Evolutionary conservation across 2,329 filamentous ascomycete genomes (phyloP), one percentile per base, ranked within the genome.

Genomic region (Colletotrichum musicola): DNA sequence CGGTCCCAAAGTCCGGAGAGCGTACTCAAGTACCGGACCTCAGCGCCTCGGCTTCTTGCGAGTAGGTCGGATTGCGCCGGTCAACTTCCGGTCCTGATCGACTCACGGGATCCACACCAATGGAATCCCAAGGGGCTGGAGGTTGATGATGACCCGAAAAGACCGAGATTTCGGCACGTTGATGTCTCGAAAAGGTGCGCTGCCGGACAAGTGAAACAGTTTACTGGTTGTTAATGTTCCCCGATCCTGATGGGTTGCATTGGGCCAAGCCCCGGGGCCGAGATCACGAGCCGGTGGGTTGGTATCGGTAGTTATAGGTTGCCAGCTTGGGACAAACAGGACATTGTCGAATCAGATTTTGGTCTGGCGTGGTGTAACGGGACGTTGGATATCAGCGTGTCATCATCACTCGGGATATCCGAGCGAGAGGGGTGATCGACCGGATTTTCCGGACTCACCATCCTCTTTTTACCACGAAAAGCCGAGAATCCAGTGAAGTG

Each of bases 111-210:
- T 6, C 1, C 20, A 22, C 25, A 25, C n/a, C 6, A 13, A 22
- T 40, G 3, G 16, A 12, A 6, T 35, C 27, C 14, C 9, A 14
- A 44, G 27, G 56, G 16, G 20, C 18, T 22, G 6, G 4, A 20
- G 38, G 9, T 27, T 6, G 63, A 40, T 16, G 46, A 67, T 67
- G 38, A 22, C n/a, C 64, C 64, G 64, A 67, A 20, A 53, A n/a
- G 6, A 46, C 64, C 51, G 59, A 63, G 51, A 57, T 62, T 67
- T 67, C 59, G 64, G 58, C 27, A 13, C 35, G 53, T 67, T 63
- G 38, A 44, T 67, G 13, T 4, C 22, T 63, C 59, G 46, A 57
- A 53, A 57, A 63, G 44, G 44, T 56, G 59, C 20, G 59, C 18
- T 13, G 50, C 20, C n/a, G 9, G 10, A 25, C 22, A 18, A 9